A percentile compares a stretch with the other conserved stretches of the same genome.
These are phyloP conservation scores for Porcisia hertigi DNA, from an alignment of 208 protist genomes.

Conservation along the genomic window DNA sequence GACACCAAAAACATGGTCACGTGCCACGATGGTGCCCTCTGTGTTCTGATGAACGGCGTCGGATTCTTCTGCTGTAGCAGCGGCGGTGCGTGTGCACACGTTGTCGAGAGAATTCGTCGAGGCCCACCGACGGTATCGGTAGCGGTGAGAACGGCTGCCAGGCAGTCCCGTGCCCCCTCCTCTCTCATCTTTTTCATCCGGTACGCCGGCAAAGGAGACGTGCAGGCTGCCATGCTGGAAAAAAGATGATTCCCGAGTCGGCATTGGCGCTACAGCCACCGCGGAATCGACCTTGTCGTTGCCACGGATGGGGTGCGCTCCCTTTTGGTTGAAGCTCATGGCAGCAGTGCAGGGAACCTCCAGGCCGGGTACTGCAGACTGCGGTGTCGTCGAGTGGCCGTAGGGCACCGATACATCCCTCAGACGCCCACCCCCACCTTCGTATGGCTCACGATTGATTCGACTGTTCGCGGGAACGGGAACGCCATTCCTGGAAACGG, in stretches of 20 bases:
- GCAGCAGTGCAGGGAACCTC: neutral
- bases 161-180: neutral
- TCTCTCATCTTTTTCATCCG: neutral
- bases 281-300: neutral
- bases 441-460: neutral
- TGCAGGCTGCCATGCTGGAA: slow-evolving; percentile 9
- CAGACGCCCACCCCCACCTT: neutral
- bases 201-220: slow-evolving; percentile 18
- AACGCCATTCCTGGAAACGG: neutral
- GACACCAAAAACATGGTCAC: neutral
- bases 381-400: neutral
- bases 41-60: neutral
- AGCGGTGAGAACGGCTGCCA: neutral
- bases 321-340: neutral
- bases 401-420: neutral
- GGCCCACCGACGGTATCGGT: neutral
- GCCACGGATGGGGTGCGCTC: neutral
- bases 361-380: neutral
- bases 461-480: neutral
- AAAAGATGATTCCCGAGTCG: neutral
- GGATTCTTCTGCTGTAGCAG: neutral
- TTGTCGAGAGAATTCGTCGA: neutral
- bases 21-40: neutral
- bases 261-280: neutral
- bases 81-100: neutral